Evolutionary conservation across 2,329 filamentous ascomycete genomes (phyloP), one percentile per base, ranked within the genome.

Genomic region (Teratosphaeria zuluensis): DNA sequence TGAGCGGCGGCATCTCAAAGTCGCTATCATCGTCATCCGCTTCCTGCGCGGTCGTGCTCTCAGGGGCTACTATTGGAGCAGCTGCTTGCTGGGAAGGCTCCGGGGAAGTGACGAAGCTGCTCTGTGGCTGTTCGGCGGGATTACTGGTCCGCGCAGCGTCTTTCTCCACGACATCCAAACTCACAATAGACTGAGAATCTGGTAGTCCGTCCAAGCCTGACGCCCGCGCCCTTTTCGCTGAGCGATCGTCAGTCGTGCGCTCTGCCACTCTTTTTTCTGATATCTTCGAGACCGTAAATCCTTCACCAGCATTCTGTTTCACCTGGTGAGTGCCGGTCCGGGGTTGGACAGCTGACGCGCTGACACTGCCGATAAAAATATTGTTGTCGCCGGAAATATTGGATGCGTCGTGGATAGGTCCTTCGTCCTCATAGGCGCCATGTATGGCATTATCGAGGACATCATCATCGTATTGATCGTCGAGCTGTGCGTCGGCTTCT

Each of bases 1-100:
- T 69, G 32, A 74, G 58, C 16, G 66, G 62, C 7, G 72, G 72
- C 57, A 74, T 68, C 51, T 72, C 71, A 57, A 73, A 70, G 38
- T 73, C 71, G 55, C 71, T 70, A 8, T 66, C 70, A 60, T 72
- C 69, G 51, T 66, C 66, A 21, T 61, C 61, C 16, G 42, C 16
- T 21, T 48, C 5, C 12, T 31, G n/a, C 30, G 52, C 24, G 8
- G 16, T 31, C 19, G 21, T 28, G 4, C n/a, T 56, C 56, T 12
- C 53, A 55, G 28, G 57, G 55, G 21, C 52, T 38, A 51, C 58
- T 56, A 33, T 60, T 16, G 52, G 16, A 7, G 52, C 52, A 32
- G 16, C 21, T 28, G 31, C 19, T 42, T 58, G 60, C 21, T 59
- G 57, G 2, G 60, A 59, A 9, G 59, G 55, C 38, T 54, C 57